phyloP scores from a whole-genome alignment of 2,329 filamentous ascomycete genomes.

The Amauroascus verrucosus region DNA sequence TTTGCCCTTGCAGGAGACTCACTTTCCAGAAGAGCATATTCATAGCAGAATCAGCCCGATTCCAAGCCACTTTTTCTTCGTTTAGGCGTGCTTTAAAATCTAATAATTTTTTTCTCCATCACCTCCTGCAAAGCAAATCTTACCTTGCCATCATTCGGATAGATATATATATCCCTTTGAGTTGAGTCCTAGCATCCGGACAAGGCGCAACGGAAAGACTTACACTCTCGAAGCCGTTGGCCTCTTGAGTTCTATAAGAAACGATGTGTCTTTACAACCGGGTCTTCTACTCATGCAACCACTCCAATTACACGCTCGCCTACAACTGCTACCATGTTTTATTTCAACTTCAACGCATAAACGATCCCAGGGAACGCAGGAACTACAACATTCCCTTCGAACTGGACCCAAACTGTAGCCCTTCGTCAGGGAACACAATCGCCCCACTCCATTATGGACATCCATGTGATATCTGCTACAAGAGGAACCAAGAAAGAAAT shows the following conservation, averaged over 20 bases:
- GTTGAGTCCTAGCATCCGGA: too few species aligned
- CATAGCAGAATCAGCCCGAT: background rate
- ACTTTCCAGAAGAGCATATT: background rate
- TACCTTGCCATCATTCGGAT: too few species aligned
- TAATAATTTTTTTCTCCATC: too few species aligned
- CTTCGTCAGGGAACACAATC: conserved; percentile 11
- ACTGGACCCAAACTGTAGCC: conserved; percentile 11
- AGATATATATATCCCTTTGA: too few species aligned
- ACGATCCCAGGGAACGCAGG: conserved; percentile 20
- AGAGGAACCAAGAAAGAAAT: conserved; percentile 1
- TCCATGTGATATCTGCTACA: conserved; percentile 9
- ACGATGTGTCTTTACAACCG: conserved; percentile 25
- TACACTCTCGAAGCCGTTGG: background rate
- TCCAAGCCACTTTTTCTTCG: background rate
- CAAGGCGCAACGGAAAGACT: background rate
- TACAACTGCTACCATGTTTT: conserved; percentile 21
- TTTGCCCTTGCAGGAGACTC: background rate
- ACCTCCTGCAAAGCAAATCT: too few species aligned
- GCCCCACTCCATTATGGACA: background rate
- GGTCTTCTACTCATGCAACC: conserved; percentile 21
- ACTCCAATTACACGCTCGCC: conserved; percentile 19
- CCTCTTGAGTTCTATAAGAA: background rate
- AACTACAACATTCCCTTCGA: conserved; percentile 15
- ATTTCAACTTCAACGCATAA: conserved; percentile 24
- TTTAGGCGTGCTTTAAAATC: too few species aligned